A percentile compares a stretch with the other conserved stretches of the same genome.
These are phyloP conservation scores for Phytopythium sindhum DNA, from an alignment of 352 stramenopile species.

Conservation along the genomic window DNA sequence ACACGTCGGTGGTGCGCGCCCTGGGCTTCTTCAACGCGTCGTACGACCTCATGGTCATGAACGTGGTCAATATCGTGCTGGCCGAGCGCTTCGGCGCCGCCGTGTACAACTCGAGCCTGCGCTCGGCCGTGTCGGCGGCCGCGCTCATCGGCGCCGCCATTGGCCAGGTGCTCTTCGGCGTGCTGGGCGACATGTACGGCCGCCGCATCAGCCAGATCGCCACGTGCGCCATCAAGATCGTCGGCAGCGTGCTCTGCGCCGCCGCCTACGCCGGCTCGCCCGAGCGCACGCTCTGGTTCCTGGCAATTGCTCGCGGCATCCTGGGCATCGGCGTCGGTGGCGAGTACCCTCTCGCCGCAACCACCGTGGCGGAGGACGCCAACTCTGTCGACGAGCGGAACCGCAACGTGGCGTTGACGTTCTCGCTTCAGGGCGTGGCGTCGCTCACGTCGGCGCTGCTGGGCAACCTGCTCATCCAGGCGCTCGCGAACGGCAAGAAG, in stretches of 20 bases:
- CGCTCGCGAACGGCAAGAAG: slow-evolving; percentile 31
- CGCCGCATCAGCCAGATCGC: slow-evolving; percentile 38
- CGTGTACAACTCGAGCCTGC: slow-evolving; percentile 31
- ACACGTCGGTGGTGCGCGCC: slow-evolving; percentile 35
- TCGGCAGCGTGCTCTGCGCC: slow-evolving; percentile 32
- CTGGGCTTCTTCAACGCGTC: slow-evolving; percentile 49
- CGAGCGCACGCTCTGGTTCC: slow-evolving; percentile 31
- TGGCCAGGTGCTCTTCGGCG: slow-evolving; percentile 38
- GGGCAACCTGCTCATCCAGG: slow-evolving; percentile 51
- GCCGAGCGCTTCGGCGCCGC: slow-evolving; percentile 32
- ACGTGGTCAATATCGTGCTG: slow-evolving; percentile 45
- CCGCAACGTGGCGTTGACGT: slow-evolving; percentile 44
- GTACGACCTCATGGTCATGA: slow-evolving; percentile 52
- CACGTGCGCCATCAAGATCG: slow-evolving; percentile 32
- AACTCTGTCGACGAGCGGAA: slow-evolving; percentile 42
- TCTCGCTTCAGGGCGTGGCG: slow-evolving; percentile 65
- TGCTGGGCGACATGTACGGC: slow-evolving; percentile 35
- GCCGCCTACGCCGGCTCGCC: slow-evolving; percentile 26
- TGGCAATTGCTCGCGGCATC: slow-evolving; percentile 31
- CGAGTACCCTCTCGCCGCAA: slow-evolving; percentile 44
- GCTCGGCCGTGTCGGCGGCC: slow-evolving; percentile 34
- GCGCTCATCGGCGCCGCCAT: slow-evolving; percentile 35
- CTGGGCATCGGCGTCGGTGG: slow-evolving; percentile 38
- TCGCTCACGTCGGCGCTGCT: slow-evolving; percentile 51
- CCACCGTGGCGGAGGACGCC: slow-evolving; percentile 49